Base-by-base conservation (phyloP, 768 basidiomycete species). In the Kwoniella botswanensis region DNA sequence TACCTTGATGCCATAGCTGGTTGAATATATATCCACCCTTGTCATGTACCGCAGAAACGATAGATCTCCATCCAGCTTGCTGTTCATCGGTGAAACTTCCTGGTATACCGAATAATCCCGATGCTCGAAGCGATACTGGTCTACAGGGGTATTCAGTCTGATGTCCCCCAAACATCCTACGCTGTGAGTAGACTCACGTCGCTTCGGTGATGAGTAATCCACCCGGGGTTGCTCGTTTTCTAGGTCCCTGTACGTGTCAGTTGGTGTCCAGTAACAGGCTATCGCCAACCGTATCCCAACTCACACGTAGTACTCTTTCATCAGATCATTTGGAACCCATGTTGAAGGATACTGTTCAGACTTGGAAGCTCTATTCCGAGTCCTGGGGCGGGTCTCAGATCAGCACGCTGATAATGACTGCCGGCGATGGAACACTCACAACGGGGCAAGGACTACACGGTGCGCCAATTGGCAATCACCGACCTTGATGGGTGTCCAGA, bases 151-250 rank as follows among this genome's bases (percentile, higher is more conserved):
- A 7, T 35, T 35, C 35, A 35, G 35, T 35, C 35, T 35, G 35
- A 35, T 35, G 35, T 35, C 35, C 35, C 6, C 35, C 35, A 35
- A 7, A 35, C 35, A 35, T 35, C 35, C 35, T 35, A 35, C 35
- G 35, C 35, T 35, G 35, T 56, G 53, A 35, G 53, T 22, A 24
- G 1, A 77, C 68, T 55, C 53, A 72, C 69, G 68, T 53, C 3
- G 71, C 74, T 60, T 84, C 83, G 1, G 71, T 70, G 71, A 84
- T 84, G 3, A 84, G 43, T 35, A 84, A 59, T 35, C 84, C 84
- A 2, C 82, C 79, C 0, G 74, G 54, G 18, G 79, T 81, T 1
- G 83, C 83, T 61, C 84, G 72, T 68, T 84, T 44, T 21, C 67
- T 68, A 24, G 1, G 12, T 44, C 35, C 0, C 7, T 5, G 56